These are phyloP conservation scores for Nicotiana benthamiana DNA, from an alignment of 257 asterid genomes.

Conservation along the genomic window DNA sequence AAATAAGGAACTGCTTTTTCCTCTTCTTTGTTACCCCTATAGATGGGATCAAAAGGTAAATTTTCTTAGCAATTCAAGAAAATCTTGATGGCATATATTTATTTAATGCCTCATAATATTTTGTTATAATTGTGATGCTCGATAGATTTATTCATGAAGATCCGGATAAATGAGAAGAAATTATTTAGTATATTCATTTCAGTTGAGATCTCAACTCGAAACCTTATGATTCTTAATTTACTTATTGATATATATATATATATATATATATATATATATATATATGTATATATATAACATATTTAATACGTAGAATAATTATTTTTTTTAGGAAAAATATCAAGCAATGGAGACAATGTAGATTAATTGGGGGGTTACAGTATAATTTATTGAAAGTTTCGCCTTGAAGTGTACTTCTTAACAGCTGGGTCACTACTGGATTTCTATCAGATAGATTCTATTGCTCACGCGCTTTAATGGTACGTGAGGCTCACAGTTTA, in stretches of 20 bases:
- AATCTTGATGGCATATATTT: not conserved
- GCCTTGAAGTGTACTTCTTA: not conserved
- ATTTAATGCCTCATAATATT: too few species aligned
- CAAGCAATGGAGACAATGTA: too few species aligned
- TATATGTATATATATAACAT: too few species aligned
- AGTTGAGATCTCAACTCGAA: too few species aligned
- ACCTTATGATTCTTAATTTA: accelerated
- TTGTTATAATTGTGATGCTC: too few species aligned
- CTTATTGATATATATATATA: too few species aligned
- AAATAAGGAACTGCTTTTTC: not conserved
- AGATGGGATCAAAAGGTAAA: not conserved
- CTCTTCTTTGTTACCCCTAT: not conserved
- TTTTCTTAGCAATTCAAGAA: not conserved
- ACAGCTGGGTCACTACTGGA: not conserved
- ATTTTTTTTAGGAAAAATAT: too few species aligned
- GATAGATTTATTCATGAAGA: too few species aligned
- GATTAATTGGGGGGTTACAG: not conserved
- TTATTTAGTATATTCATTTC: too few species aligned
- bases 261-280: too few species aligned
- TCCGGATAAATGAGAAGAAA: too few species aligned
- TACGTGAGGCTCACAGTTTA: not conserved
- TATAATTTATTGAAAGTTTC: not conserved
- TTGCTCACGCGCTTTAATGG: not conserved
- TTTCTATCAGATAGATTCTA: not conserved
- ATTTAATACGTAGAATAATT: too few species aligned